Evolutionary conservation across 352 stramenopile species (phyloP), one percentile per base, ranked within the genome.

Genomic region (Phytophthora cactorum): DNA sequence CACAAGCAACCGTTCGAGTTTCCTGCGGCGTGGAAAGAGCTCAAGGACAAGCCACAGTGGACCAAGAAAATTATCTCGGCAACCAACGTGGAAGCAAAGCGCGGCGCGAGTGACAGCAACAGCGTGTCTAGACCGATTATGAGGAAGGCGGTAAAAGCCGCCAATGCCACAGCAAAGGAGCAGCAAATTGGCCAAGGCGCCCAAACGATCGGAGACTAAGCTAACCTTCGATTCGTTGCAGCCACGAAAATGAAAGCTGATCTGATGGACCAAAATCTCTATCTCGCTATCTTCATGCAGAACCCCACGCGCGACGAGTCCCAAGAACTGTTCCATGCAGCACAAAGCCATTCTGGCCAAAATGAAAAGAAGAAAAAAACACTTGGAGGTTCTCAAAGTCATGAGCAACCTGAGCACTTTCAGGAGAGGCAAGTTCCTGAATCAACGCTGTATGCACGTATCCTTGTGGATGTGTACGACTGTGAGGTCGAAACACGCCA

Each of bases 1-100:
- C 32, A 57, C 52, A 68, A 68, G 17, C 52, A 63, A 34, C 10
- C 22, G 11, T 63, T 58, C 36, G 44, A 68, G 8, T 68, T 62
- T 56, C 44, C 63, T 10, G 44, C 51, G 1, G 61, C 52, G 36
- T 68, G 61, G 61, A 57, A 68, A 32, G 27, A 45, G 47, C 47
- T 66, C 27, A 58, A 53, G 8, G 49, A 66, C 38, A 66, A 53
- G 38, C 47, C 39, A 10, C 52, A 59, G 29, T 54, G 49, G 49
- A 53, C 50, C 15, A 8, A 14, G 5, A 56, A 45, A 29, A 28
- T 55, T 7, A 55, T 31, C 0, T 43, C 12, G 5, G 29, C 38
- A 8, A 29, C 2, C 27, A 22, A 7, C 3, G 46, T 9, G 12
- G 25, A 27, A 25, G 10, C 27, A 47, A 60, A 44, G 7, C 22